These are phyloP conservation scores for Tephrocybe sp. DNA, from an alignment of 768 basidiomycete species.

Conservation along the genomic window DNA sequence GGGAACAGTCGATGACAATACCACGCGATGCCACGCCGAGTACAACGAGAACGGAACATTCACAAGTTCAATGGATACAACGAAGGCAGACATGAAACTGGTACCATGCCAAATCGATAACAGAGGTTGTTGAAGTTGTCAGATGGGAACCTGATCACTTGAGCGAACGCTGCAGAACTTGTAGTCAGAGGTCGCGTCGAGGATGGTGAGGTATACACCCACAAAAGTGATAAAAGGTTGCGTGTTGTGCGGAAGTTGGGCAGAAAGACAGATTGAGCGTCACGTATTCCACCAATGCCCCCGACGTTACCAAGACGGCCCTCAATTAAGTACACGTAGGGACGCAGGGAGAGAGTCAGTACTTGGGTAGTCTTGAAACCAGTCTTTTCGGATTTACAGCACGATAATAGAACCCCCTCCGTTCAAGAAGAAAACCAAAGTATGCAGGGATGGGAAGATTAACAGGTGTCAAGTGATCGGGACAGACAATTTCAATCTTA, in stretches of 20 bases:
- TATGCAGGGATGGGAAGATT: too few species aligned
- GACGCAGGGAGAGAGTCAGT: conserved; percentile 44
- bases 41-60: neutral
- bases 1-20: conserved; percentile 36
- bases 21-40: conserved; percentile 29
- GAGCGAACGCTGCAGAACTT: conserved; percentile 48
- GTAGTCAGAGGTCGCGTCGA: conserved; percentile 46
- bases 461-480: too few species aligned
- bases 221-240: conserved; percentile 44
- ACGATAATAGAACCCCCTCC: too few species aligned
- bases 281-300: conserved; percentile 62
- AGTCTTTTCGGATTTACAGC: too few species aligned
- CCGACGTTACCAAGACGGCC: conserved; percentile 42
- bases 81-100: conserved; percentile 45
- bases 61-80: conserved; percentile 35
- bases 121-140: conserved; percentile 58
- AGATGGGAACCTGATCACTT: conserved; percentile 52
- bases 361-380: too few species aligned
- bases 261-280: conserved; percentile 54
- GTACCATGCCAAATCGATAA: conserved; percentile 43
- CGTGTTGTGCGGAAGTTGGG: conserved; percentile 49
- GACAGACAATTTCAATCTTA: too few species aligned
- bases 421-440: too few species aligned
- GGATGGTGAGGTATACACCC: conserved; percentile 58
- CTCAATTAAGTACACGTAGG: conserved; percentile 51